These are phyloP conservation scores for Kwoniella botswanensis DNA, from an alignment of 768 basidiomycete genomes.

Conservation along the genomic window DNA sequence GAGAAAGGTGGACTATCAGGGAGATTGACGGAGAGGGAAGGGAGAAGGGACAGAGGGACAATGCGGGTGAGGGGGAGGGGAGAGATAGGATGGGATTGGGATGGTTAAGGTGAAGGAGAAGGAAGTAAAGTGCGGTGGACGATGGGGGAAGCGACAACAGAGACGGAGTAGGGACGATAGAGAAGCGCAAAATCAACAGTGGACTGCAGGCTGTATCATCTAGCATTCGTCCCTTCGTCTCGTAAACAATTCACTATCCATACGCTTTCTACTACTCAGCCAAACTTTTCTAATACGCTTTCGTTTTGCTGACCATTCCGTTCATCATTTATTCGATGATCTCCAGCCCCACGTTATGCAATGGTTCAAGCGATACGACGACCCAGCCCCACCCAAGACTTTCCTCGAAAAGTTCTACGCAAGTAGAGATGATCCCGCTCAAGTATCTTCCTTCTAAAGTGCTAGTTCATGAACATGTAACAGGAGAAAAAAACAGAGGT, in stretches of 20 bases:
- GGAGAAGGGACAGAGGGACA: neutral
- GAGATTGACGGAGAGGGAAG: neutral
- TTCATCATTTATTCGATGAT: neutral
- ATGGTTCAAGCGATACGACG: conserved; percentile 58
- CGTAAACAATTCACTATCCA: too few species aligned
- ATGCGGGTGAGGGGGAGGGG: neutral
- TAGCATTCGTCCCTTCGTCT: too few species aligned
- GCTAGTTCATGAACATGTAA: neutral
- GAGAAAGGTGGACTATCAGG: neutral
- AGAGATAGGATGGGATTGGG: too few species aligned
- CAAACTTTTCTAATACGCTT: too few species aligned
- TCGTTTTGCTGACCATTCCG: too few species aligned
- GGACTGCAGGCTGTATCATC: too few species aligned
- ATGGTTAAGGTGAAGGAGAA: too few species aligned
- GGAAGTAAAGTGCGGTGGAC: too few species aligned
- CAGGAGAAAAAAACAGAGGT: neutral
- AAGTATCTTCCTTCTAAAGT: conserved; percentile 44
- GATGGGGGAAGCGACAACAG: too few species aligned
- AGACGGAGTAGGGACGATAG: too few species aligned
- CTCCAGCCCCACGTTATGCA: conserved; percentile 55
- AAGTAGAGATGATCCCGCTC: conserved; percentile 55
- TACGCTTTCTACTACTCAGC: too few species aligned
- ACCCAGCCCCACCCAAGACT: conserved; percentile 50
- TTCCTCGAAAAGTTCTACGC: conserved; percentile 59
- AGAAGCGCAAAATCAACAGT: too few species aligned